Conservation (phyloP, 306 rosid genomes). For the Vicia faba region DNA sequence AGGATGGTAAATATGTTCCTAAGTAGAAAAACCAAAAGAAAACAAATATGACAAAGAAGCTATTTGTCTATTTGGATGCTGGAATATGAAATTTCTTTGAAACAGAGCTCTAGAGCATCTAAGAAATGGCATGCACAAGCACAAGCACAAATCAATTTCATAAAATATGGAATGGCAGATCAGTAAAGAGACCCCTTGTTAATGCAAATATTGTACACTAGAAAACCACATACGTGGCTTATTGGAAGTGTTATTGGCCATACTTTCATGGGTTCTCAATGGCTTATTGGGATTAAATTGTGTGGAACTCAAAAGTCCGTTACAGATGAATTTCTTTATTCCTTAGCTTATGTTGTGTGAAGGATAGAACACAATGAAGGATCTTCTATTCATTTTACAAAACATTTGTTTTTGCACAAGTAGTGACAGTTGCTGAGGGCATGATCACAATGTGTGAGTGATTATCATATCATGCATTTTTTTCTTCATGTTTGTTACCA, state of each 20-base stretch:
- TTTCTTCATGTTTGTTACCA: constrained; percentile 25
- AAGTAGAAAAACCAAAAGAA: constrained; percentile 6
- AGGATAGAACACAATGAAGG: background rate
- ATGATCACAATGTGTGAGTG: background rate
- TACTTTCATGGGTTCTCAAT: constrained; percentile 19
- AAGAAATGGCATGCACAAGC: constrained; percentile 1
- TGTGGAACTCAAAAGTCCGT: constrained; percentile 8
- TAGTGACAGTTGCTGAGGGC: background rate
- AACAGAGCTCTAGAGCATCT: constrained; percentile 14
- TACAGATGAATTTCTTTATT: constrained; percentile 17
- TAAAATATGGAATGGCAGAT: constrained; percentile 15
- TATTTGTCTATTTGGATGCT: constrained; percentile 29
- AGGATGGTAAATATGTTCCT: constrained; percentile 1
- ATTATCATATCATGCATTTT: background rate
- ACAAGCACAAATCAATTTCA: constrained; percentile 5
- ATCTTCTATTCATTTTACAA: constrained; percentile 9
- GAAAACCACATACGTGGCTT: background rate
- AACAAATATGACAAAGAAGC: constrained; percentile 4
- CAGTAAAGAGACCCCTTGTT: constrained; percentile 16
- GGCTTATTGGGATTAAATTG: constrained; percentile 15
- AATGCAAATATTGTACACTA: constrained; percentile 14
- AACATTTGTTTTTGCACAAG: constrained; percentile 3
- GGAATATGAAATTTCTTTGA: constrained; percentile 1
- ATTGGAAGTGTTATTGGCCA: constrained; percentile 8
- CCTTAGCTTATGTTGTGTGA: background rate